Conservation (phyloP, 1,284 basidiomycete species). For the Trametes pubescens region DNA sequence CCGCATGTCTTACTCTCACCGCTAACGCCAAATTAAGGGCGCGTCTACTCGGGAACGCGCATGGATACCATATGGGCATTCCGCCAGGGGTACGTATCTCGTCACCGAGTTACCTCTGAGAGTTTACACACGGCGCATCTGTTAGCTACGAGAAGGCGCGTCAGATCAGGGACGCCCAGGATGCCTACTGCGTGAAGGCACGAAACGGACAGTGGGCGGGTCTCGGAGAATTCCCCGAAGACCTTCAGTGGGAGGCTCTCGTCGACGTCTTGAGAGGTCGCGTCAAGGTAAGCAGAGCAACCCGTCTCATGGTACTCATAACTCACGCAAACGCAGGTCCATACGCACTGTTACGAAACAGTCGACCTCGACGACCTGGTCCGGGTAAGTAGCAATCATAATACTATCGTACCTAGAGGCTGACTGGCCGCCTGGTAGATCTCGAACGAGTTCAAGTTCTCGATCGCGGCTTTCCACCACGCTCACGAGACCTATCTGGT, state of each 20-base stretch:
- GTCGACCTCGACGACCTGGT: conserved; percentile 61
- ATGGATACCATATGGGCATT: conserved; percentile 73
- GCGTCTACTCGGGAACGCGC: conserved; percentile 53
- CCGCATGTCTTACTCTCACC: neutral
- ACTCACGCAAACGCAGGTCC: conserved; percentile 56
- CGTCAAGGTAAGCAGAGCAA: conserved; percentile 62
- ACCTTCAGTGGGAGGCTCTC: conserved; percentile 85
- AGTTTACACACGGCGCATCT: too few species aligned
- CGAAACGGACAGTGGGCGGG: conserved; percentile 64
- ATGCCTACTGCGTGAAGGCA: conserved; percentile 73
- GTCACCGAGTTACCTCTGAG: too few species aligned
- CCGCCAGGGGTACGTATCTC: conserved; percentile 54
- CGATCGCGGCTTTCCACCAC: conserved; percentile 87
- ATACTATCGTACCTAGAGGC: neutral
- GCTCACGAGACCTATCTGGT: conserved; percentile 89
- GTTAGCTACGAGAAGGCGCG: conserved; percentile 67
- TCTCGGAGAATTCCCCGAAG: conserved; percentile 74
- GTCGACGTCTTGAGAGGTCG: conserved; percentile 86
- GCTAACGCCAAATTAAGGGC: conserved; percentile 7
- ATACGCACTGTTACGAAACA: conserved; percentile 71
- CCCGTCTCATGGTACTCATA: neutral
- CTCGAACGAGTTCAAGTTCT: conserved; percentile 83
- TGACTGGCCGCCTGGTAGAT: conserved; percentile 48
- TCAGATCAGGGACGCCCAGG: conserved; percentile 78
- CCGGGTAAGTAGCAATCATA: conserved; percentile 51